Percentiles rank a stretch among this genome's conserved stretches.
These are phyloP conservation scores for Populus ilicifolia DNA, from an alignment of 345 rosid species.

Conservation along the genomic window DNA sequence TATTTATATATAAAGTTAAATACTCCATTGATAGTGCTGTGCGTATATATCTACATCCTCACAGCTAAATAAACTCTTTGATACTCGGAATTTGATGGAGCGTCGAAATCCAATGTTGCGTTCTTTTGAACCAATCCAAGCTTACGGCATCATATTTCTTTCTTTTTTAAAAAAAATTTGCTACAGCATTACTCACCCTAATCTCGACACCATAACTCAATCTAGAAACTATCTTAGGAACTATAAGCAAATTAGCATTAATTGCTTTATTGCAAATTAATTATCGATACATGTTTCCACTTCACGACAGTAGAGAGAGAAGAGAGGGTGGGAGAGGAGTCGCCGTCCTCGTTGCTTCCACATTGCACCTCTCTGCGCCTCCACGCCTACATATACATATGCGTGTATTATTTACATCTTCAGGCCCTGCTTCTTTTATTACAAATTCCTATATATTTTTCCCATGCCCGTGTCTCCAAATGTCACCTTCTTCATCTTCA, in stretches of 20 bases:
- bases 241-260: no score
- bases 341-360: conserved; percentile 30
- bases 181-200: no score
- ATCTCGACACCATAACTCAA: no score
- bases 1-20: no score
- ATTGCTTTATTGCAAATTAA: no score
- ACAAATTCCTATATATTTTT: background rate
- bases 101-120: background rate
- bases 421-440: background rate
- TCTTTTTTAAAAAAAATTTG: no score
- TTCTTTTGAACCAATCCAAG: background rate
- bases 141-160: background rate
- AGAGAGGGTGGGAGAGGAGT: conserved; percentile 27
- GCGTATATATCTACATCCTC: no score
- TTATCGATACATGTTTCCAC: no score
- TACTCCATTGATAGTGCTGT: no score
- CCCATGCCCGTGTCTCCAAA: background rate
- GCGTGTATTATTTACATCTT: background rate
- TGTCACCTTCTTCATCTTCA: conserved; percentile 7
- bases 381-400: conserved; percentile 6
- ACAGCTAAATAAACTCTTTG: background rate
- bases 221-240: no score
- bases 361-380: conserved; percentile 22
- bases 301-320: background rate
- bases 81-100: background rate